Evolutionary conservation across 1,139 yeast species (phyloP), one percentile per base, ranked within the genome.

Genomic region (Protomyces inundatus): DNA sequence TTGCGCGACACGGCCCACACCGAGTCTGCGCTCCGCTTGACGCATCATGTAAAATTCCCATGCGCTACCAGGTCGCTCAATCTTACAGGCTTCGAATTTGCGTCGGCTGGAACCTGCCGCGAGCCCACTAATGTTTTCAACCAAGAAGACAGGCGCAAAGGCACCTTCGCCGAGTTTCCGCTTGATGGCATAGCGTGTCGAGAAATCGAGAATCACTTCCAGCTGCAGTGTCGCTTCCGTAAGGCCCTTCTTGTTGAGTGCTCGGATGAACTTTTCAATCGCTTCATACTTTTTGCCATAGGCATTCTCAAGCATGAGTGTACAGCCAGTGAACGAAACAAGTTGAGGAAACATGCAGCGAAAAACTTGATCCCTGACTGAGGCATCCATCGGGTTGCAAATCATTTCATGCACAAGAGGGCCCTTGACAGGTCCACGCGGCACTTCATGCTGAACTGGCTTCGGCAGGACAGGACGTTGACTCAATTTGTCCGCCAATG

Each of bases 1-100:
- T 5, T 71, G 69, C 42, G 76, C 66, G 1, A 75, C 69, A 33
- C 73, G 3, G 71, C 55, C 9, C 16, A 54, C 60, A 10, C 64
- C 64, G 54, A 69, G 51, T 30, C 72, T 64, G 7, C 62, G 56
- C 48, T 67, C 67, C 79, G 70, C 62, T 82, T 75, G 70, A 59
- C 82, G 83, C 7, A 88, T 76, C 35, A 90, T 84, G 71, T 88
- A 90, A 70, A 82, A 88, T 73, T 90, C 97, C 97, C 97, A 90
- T 9, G 83, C 79, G 50, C 84, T 82, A 0, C 90, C 77, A 0
- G 93, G 90, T 32, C 81, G 78, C 71, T 88, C 91, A 10, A 87
- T 82, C 71, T 90, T 90, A 65, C 90, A 75, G 0, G 97, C 96
- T 62, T 80, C 80, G 42, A 82, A 71, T 3, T 76, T 72, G 7